These are phyloP conservation scores for Botrytis galanthina DNA, from an alignment of 2,329 filamentous ascomycete genomes.

Conservation along the genomic window DNA sequence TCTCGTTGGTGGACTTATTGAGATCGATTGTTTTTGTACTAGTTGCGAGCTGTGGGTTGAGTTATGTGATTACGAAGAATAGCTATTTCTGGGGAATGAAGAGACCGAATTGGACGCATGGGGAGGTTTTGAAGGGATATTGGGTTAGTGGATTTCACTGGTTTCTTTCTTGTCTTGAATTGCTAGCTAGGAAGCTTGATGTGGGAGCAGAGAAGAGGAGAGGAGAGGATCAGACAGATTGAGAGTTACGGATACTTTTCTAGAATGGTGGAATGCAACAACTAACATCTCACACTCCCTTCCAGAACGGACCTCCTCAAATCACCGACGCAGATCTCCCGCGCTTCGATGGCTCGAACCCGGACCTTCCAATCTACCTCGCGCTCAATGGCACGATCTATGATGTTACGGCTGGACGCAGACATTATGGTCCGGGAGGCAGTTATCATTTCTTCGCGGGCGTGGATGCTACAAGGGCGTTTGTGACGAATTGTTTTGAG, in stretches of 20 bases:
- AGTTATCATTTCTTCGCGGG: conserved; percentile 86
- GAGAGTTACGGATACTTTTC: neutral
- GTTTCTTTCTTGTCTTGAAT: neutral
- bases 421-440: conserved; percentile 79
- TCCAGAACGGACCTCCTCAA: conserved; percentile 56
- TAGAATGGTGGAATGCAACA: neutral
- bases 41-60: conserved; percentile 30
- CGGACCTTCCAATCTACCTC: conserved; percentile 77
- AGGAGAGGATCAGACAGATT: neutral
- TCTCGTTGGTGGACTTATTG: conserved; percentile 33
- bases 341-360: conserved; percentile 74
- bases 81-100: conserved; percentile 33
- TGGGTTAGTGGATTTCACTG: conserved; percentile 26
- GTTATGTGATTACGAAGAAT: conserved; percentile 38
- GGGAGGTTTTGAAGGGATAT: conserved; percentile 29
- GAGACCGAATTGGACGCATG: conserved; percentile 32
- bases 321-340: conserved; percentile 75
- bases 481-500: conserved; percentile 88
- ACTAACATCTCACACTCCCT: neutral
- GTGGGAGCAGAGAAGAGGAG: no score
- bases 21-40: conserved; percentile 35
- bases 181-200: neutral
- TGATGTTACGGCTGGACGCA: conserved; percentile 69
- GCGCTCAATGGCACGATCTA: conserved; percentile 86
- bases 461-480: conserved; percentile 80